Percentiles rank a stretch among this genome's conserved stretches.
Evolutionary conservation across 192 early-diverging fungal genomes (phyloP).

Genomic region (Rhizophagus prolifer): DNA sequence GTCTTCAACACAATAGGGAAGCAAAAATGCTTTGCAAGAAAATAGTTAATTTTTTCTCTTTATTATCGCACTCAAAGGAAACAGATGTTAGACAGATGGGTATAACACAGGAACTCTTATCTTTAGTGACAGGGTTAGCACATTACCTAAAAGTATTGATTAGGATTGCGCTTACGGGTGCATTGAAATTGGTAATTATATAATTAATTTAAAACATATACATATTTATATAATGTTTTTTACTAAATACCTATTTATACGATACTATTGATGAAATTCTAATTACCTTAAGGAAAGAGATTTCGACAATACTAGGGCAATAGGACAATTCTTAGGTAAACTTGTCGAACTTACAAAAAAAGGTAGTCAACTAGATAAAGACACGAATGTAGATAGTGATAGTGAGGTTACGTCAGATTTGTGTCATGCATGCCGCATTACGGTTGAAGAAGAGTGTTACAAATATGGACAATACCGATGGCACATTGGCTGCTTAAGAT

Average conservation of each 20-base stretch:
- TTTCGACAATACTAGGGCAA: constrained; percentile 49
- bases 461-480: constrained; percentile 68
- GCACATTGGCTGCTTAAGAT: constrained; percentile 85
- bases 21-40: constrained; percentile 95
- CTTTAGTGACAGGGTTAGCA: constrained; percentile 86
- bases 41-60: constrained; percentile 92
- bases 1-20: constrained; percentile 77
- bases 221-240: neutral
- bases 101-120: constrained; percentile 85
- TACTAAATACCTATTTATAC: neutral
- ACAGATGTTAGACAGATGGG: constrained; percentile 52
- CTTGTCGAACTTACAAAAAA: constrained; percentile 67
- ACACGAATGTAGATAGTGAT: constrained; percentile 50
- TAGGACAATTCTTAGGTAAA: constrained; percentile 74
- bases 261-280: neutral
- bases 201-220: neutral
- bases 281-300: constrained; percentile 55
- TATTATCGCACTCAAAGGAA: constrained; percentile 76
- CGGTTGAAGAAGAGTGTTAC: constrained; percentile 89
- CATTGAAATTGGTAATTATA: constrained; percentile 70
- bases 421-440: constrained; percentile 73
- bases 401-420: constrained; percentile 73
- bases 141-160: constrained; percentile 92
- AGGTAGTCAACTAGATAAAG: constrained; percentile 36
- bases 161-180: constrained; percentile 82